Percentiles rank a stretch among this genome's conserved stretches.
Evolutionary conservation across 805 yeast species (phyloP).

Genomic region (Lipomyces anomalus): DNA sequence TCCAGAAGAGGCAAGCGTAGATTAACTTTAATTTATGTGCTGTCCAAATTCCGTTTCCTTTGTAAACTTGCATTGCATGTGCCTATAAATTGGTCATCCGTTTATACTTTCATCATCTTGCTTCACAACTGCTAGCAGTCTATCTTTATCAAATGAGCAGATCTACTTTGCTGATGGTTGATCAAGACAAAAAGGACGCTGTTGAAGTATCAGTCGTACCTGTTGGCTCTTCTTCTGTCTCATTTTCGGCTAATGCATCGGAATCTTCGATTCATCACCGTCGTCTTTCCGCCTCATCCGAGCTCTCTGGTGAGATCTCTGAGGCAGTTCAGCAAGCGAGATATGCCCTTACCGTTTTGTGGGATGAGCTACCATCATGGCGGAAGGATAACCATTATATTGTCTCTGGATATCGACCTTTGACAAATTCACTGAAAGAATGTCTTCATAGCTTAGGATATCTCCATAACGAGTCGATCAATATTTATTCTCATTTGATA

Average conservation of each 20-base stretch:
- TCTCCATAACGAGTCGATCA: slow-evolving; percentile 66
- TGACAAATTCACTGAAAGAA: slow-evolving; percentile 43
- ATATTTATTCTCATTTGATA: slow-evolving; percentile 59
- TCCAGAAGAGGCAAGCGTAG: too few relatives aligned
- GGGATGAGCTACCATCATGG: slow-evolving; percentile 64
- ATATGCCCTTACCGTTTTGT: slow-evolving; percentile 28
- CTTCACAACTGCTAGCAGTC: too few relatives aligned
- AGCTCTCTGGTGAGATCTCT: neutral
- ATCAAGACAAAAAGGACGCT: too few relatives aligned
- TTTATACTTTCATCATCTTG: too few relatives aligned
- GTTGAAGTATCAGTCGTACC: too few relatives aligned
- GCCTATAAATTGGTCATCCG: too few relatives aligned
- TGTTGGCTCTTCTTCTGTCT: neutral
- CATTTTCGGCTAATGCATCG: neutral
- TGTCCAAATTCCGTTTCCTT: too few relatives aligned
- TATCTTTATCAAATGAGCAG: too few relatives aligned
- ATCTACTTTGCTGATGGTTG: too few relatives aligned
- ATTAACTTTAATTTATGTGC: too few relatives aligned
- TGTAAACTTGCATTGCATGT: too few relatives aligned
- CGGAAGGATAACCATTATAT: slow-evolving; percentile 69
- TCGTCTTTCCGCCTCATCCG: neutral
- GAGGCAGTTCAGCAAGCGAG: slow-evolving; percentile 1
- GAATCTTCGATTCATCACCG: neutral
- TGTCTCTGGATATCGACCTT: slow-evolving; percentile 56
- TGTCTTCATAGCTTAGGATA: slow-evolving; percentile 48